phyloP scores from a whole-genome alignment of 148 eudicot genomes.

The Euryodendron excelsum region DNA sequence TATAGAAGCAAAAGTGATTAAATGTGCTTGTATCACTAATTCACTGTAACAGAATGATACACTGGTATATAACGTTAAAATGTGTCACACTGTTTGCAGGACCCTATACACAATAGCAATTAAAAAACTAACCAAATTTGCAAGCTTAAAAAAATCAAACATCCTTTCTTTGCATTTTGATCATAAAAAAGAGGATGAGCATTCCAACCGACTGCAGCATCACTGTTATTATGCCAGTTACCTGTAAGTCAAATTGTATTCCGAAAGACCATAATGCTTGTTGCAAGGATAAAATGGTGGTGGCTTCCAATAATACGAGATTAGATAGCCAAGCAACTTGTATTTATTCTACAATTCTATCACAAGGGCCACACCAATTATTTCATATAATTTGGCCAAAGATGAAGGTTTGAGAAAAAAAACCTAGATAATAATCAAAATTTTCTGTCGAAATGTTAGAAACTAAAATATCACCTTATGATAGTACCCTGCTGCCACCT shows the following conservation, averaged over 20 bases:
- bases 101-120: not conserved
- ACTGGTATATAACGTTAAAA: not conserved
- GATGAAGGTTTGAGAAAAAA: not conserved
- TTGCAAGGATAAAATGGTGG: not conserved
- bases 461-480: constrained; percentile 54
- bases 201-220: not conserved
- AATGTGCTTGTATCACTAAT: not conserved
- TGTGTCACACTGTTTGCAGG: not conserved
- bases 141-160: not conserved
- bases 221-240: no score
- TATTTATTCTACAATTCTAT: constrained; percentile 2
- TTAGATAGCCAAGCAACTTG: not conserved
- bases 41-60: not conserved
- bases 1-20: not conserved
- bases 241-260: not conserved
- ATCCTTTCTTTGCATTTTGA: not conserved
- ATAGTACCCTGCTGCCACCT: constrained; percentile 96
- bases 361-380: no score
- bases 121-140: not conserved
- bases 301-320: not conserved
- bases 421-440: not conserved
- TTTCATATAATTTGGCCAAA: not conserved
- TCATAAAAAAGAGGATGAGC: not conserved
- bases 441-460: not conserved
- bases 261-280: not conserved